Conservation (phyloP, 768 basidiomycete species). For the Trametes coccinea region DNA sequence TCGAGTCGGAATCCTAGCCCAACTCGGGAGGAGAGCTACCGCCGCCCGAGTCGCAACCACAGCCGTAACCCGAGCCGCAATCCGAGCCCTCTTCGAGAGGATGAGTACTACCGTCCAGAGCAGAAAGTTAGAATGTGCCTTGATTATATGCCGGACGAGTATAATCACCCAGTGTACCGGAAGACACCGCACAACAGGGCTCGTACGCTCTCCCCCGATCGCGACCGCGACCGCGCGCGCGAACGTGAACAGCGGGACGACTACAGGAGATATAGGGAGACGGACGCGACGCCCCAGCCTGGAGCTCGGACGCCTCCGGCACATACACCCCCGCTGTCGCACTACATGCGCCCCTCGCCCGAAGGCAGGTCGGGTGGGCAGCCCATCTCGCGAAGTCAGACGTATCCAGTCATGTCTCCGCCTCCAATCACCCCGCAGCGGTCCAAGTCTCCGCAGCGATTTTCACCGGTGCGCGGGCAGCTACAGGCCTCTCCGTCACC, state of each 20-base stretch:
- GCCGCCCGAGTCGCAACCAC: too few relatives aligned
- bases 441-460: slow-evolving; percentile 8
- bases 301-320: slow-evolving; percentile 10
- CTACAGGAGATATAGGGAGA: slow-evolving; percentile 4
- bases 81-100: too few relatives aligned
- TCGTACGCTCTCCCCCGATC: slow-evolving; percentile 9
- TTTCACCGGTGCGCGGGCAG: background rate
- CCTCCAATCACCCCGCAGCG: slow-evolving; percentile 4
- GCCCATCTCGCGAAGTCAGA: slow-evolving; percentile 25
- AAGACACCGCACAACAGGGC: slow-evolving; percentile 5
- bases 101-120: too few relatives aligned
- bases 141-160: background rate
- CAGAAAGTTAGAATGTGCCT: too few relatives aligned
- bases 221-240: background rate
- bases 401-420: slow-evolving; percentile 19
- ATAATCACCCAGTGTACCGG: background rate
- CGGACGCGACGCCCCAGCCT: slow-evolving; percentile 11
- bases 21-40: too few relatives aligned
- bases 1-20: background rate
- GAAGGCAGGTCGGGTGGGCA: slow-evolving; percentile 8
- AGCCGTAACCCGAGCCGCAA: too few relatives aligned
- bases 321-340: slow-evolving; percentile 11
- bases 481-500: background rate
- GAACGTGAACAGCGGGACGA: background rate
- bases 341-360: slow-evolving; percentile 15